Conservation (phyloP, 192 early-diverging fungal species). For the Coemansia sp. region DNA sequence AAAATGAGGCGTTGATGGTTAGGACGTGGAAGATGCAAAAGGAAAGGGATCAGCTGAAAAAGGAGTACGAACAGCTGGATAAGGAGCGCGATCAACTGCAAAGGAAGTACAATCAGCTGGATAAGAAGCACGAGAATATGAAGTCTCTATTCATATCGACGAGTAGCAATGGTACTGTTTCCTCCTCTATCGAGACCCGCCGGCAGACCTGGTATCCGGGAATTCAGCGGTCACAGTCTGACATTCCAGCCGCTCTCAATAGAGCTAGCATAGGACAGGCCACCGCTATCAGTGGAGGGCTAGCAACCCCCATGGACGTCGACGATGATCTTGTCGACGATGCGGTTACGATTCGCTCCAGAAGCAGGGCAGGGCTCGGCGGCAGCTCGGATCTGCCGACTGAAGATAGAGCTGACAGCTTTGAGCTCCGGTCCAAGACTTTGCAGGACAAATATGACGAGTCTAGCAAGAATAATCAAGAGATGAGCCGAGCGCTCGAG, state of each 20-base stretch:
- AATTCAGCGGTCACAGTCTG: constrained; percentile 17
- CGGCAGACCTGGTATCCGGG: constrained; percentile 57
- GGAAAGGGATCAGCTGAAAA: constrained; percentile 30
- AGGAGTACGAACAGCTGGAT: constrained; percentile 38
- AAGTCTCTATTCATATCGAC: constrained; percentile 27
- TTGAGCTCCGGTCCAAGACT: constrained; percentile 11
- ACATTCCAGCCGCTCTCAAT: neutral
- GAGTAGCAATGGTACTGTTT: constrained; percentile 9
- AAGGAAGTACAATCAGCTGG: constrained; percentile 40
- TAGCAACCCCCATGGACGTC: constrained; percentile 18
- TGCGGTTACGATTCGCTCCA: neutral
- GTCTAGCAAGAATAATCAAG: constrained; percentile 12
- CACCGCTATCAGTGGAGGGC: neutral
- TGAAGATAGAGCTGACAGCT: neutral
- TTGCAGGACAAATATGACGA: constrained; percentile 22
- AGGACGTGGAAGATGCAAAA: constrained; percentile 29
- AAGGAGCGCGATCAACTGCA: constrained; percentile 21
- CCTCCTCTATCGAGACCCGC: constrained; percentile 13
- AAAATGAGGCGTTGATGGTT: constrained; percentile 51
- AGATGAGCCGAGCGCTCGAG: constrained; percentile 34
- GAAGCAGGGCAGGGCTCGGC: neutral
- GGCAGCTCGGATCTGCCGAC: neutral
- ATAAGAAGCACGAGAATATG: constrained; percentile 27
- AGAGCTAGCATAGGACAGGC: neutral
- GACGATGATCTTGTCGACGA: constrained; percentile 8